Evolutionary conservation across 2,329 filamentous ascomycete species (phyloP).

Genomic region (Aspergillus spinulosporus): DNA sequence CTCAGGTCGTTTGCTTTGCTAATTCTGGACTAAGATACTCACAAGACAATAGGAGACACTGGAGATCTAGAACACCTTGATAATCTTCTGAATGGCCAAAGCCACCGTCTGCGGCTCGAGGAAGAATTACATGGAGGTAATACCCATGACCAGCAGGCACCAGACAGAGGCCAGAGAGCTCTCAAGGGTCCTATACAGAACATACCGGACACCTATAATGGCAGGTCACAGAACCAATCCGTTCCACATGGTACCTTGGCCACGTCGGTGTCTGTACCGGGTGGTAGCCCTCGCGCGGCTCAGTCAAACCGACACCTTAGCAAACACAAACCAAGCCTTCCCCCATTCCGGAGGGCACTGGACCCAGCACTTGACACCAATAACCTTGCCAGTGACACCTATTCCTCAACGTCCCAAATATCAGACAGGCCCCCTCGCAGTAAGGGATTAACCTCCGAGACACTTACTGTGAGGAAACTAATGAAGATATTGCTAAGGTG

Average conservation of each 20-base stretch:
- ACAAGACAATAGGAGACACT: slow-evolving; percentile 32
- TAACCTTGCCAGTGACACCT: slow-evolving; percentile 2
- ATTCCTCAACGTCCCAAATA: background rate
- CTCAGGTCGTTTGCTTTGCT: slow-evolving; percentile 2
- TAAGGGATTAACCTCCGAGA: slow-evolving; percentile 7
- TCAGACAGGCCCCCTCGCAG: background rate
- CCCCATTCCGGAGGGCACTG: slow-evolving; percentile 3
- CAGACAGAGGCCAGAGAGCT: slow-evolving; percentile 5
- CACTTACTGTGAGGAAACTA: slow-evolving; percentile 5
- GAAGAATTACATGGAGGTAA: slow-evolving; percentile 23
- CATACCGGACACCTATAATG: background rate
- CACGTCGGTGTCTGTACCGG: background rate
- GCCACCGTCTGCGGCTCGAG: slow-evolving; percentile 35
- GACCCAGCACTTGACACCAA: slow-evolving; percentile 27
- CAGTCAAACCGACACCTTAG: background rate
- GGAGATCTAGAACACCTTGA: slow-evolving; percentile 33
- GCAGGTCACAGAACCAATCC: background rate
- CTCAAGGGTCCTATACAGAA: background rate
- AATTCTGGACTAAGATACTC: slow-evolving; percentile 29
- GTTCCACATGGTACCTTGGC: background rate
- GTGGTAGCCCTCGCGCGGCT: background rate
- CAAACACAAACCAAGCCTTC: slow-evolving; percentile 2
- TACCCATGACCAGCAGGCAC: slow-evolving; percentile 17
- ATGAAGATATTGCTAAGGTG: slow-evolving; percentile 4
- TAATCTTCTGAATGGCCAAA: slow-evolving; percentile 40